These are phyloP conservation scores for Henckelia pumila DNA, from an alignment of 257 asterid species.

Conservation along the genomic window DNA sequence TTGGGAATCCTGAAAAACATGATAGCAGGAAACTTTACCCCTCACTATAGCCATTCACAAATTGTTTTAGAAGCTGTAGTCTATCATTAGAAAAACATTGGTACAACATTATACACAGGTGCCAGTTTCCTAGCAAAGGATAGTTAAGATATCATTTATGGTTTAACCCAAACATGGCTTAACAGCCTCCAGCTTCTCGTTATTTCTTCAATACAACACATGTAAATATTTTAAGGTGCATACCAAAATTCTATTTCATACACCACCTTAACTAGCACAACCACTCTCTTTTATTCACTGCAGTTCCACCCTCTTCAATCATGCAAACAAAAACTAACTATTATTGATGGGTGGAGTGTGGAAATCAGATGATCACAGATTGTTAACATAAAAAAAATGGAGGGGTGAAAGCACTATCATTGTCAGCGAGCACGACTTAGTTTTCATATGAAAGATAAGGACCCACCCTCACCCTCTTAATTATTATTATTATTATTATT, in stretches of 20 bases:
- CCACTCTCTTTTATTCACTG: not conserved
- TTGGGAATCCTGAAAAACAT: slow-evolving; percentile 78
- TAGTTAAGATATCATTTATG: slow-evolving; percentile 9
- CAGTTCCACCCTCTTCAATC: slow-evolving; percentile 4
- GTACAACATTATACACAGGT: not conserved
- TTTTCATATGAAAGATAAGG: not conserved
- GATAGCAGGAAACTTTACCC: slow-evolving; percentile 17
- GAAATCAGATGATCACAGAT: slow-evolving; percentile 17
- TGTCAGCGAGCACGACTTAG: not conserved
- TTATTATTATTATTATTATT: no score
- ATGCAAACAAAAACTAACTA: slow-evolving; percentile 16
- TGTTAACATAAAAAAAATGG: slow-evolving; percentile 12
- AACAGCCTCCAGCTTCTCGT: not conserved
- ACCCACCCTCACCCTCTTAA: not conserved
- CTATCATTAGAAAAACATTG: slow-evolving; percentile 18
- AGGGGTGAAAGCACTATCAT: not conserved
- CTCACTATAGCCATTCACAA: slow-evolving; percentile 13
- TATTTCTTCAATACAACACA: not conserved
- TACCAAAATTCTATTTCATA: not conserved
- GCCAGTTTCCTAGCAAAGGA: slow-evolving; percentile 5
- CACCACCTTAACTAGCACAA: slow-evolving; percentile 8
- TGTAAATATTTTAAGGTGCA: slow-evolving; percentile 6
- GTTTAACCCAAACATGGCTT: slow-evolving; percentile 3
- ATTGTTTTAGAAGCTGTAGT: slow-evolving; percentile 16
- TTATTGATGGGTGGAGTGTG: slow-evolving; percentile 10